Percentiles rank a stretch among this genome's conserved stretches.
These are phyloP conservation scores for Backusella psychrophila DNA, from an alignment of 192 early-diverging fungal species.

Conservation along the genomic window DNA sequence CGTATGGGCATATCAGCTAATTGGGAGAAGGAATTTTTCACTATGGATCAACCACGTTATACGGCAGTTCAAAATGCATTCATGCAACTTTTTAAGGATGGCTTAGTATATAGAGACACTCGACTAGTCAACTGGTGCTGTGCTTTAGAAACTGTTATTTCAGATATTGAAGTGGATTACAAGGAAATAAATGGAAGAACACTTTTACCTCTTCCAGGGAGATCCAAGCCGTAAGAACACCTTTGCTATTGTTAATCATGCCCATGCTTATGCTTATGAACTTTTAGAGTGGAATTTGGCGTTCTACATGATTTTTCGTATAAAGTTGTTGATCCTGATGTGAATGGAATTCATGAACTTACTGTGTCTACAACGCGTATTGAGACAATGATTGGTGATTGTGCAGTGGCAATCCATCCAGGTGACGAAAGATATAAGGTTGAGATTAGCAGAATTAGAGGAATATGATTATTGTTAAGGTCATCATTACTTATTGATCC, in stretches of 20 bases:
- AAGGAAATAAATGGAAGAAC: slow-evolving; percentile 71
- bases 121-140: slow-evolving; percentile 97
- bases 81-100: slow-evolving; percentile 82
- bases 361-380: slow-evolving; percentile 96
- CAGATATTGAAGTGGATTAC: slow-evolving; percentile 95
- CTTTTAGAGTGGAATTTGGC: slow-evolving; percentile 88
- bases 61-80: slow-evolving; percentile 89
- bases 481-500: neutral
- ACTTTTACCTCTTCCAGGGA: slow-evolving; percentile 74
- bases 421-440: slow-evolving; percentile 82
- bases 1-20: slow-evolving; percentile 85
- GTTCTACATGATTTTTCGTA: slow-evolving; percentile 90
- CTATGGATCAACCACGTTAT: slow-evolving; percentile 78
- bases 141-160: slow-evolving; percentile 89
- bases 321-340: slow-evolving; percentile 66
- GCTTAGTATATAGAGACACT: slow-evolving; percentile 88
- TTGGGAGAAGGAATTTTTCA: slow-evolving; percentile 87
- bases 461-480: neutral
- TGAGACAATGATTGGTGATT: slow-evolving; percentile 98
- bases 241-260: neutral
- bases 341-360: slow-evolving; percentile 55
- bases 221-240: slow-evolving; percentile 55
- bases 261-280: neutral
- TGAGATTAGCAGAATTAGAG: neutral
- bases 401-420: slow-evolving; percentile 91